Evolutionary conservation across 768 basidiomycete genomes (phyloP).

Genomic region (Gautieria morchelliformis): DNA sequence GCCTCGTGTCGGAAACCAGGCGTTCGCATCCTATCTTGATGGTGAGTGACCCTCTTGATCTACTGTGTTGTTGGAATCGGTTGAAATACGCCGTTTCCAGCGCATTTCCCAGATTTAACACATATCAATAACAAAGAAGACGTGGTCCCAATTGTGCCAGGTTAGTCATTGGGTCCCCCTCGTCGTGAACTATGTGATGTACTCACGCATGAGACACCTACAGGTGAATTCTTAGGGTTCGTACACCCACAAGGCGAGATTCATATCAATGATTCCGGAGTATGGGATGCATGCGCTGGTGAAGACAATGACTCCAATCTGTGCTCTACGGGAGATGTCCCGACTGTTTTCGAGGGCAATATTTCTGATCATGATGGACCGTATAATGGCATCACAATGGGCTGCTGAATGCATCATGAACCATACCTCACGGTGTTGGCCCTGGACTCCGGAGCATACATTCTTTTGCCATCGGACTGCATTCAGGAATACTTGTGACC

Average conservation of each 20-base stretch:
- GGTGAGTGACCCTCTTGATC: neutral
- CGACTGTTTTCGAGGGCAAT: slow-evolving; percentile 36
- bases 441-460: no score
- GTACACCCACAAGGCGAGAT: slow-evolving; percentile 25
- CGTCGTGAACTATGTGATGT: neutral
- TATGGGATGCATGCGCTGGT: slow-evolving; percentile 44
- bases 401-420: slow-evolving; percentile 20
- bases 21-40: slow-evolving; percentile 44
- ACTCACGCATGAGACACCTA: neutral
- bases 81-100: slow-evolving; percentile 15
- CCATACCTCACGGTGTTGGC: no score
- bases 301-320: slow-evolving; percentile 47
- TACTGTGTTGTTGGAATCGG: neutral
- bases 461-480: no score
- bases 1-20: slow-evolving; percentile 42
- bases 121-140: slow-evolving; percentile 42
- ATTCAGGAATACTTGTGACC: no score
- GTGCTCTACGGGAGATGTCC: slow-evolving; percentile 46
- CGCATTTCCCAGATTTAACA: slow-evolving; percentile 30
- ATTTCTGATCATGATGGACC: slow-evolving; percentile 41
- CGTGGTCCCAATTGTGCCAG: slow-evolving; percentile 17
- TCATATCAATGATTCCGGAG: slow-evolving; percentile 28
- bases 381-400: slow-evolving; percentile 46
- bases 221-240: slow-evolving; percentile 12
- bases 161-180: neutral